Conservation (phyloP, 2,329 filamentous ascomycete species). For the Arthrobotrys pseudoclavata region DNA sequence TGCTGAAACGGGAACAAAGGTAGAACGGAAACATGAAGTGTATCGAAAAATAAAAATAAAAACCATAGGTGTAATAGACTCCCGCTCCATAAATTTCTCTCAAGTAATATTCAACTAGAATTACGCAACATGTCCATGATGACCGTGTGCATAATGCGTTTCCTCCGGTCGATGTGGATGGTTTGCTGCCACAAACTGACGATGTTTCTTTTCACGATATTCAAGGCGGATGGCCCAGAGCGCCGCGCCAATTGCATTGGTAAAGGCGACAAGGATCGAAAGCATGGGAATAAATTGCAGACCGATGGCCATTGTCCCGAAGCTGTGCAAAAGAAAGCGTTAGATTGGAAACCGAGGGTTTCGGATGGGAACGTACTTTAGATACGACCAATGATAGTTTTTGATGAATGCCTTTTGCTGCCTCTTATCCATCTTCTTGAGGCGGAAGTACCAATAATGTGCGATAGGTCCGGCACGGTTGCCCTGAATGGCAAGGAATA, state of each 20-base stretch:
- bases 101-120: not conserved
- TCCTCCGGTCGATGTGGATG: slow-evolving; percentile 56
- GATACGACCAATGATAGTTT: slow-evolving; percentile 81
- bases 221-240: slow-evolving; percentile 88
- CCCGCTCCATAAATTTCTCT: not conserved
- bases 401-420: slow-evolving; percentile 79
- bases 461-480: slow-evolving; percentile 58
- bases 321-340: slow-evolving; percentile 66
- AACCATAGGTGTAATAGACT: not conserved
- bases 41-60: slow-evolving; percentile 14
- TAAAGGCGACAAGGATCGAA: slow-evolving; percentile 94
- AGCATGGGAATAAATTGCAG: slow-evolving; percentile 89
- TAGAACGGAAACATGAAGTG: slow-evolving; percentile 21
- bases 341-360: not conserved
- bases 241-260: slow-evolving; percentile 84
- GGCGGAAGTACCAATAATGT: slow-evolving; percentile 72
- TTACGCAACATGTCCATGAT: not conserved
- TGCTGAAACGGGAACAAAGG: slow-evolving; percentile 10
- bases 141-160: slow-evolving; percentile 37
- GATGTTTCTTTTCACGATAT: slow-evolving; percentile 61
- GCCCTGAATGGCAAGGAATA: slow-evolving; percentile 57
- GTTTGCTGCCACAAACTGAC: slow-evolving; percentile 55
- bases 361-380: slow-evolving; percentile 72
- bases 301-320: slow-evolving; percentile 85
- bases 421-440: slow-evolving; percentile 80